Evolutionary conservation across 176 grass and related monocot species (phyloP).

Genomic region (Aegilops longissima): DNA sequence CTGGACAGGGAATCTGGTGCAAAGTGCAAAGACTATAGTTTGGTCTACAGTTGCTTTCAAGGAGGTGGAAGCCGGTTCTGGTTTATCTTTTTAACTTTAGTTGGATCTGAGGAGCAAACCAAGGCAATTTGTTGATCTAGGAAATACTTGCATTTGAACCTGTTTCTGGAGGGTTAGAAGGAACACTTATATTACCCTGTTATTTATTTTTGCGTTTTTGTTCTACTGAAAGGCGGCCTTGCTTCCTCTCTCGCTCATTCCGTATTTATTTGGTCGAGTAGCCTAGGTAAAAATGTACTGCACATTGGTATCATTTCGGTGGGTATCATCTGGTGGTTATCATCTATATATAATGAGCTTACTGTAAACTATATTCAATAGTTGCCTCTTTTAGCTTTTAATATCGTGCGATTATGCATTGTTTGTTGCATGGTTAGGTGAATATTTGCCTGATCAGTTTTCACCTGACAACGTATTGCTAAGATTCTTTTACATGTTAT

Average conservation of each 20-base stretch:
- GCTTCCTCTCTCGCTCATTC: slow-evolving; percentile 27
- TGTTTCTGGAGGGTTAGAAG: slow-evolving; percentile 28
- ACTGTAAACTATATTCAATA: slow-evolving; percentile 23
- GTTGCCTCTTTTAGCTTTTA: not conserved
- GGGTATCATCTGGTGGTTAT: slow-evolving; percentile 33
- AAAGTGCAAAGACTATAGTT: slow-evolving; percentile 40
- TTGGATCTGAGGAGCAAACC: slow-evolving; percentile 39
- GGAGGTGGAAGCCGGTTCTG: slow-evolving; percentile 30
- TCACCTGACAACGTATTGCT: not conserved
- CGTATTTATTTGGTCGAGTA: slow-evolving; percentile 60
- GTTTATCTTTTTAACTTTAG: slow-evolving; percentile 37
- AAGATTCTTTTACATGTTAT: not conserved
- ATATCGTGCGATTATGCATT: not conserved
- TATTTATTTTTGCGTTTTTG: slow-evolving; percentile 52
- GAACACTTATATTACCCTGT: slow-evolving; percentile 21
- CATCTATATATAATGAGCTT: slow-evolving; percentile 57
- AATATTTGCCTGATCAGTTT: not conserved
- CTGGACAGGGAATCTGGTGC: slow-evolving; percentile 42
- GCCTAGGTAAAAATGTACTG: slow-evolving; percentile 50
- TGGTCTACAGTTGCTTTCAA: slow-evolving; percentile 46
- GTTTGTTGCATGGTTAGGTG: not conserved
- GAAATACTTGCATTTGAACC: slow-evolving; percentile 37
- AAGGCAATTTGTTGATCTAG: slow-evolving; percentile 37
- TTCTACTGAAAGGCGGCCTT: slow-evolving; percentile 30
- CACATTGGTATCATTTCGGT: slow-evolving; percentile 37